Evolutionary conservation across 805 yeast species (phyloP).

Genomic region (Lachancea nothofagi): DNA sequence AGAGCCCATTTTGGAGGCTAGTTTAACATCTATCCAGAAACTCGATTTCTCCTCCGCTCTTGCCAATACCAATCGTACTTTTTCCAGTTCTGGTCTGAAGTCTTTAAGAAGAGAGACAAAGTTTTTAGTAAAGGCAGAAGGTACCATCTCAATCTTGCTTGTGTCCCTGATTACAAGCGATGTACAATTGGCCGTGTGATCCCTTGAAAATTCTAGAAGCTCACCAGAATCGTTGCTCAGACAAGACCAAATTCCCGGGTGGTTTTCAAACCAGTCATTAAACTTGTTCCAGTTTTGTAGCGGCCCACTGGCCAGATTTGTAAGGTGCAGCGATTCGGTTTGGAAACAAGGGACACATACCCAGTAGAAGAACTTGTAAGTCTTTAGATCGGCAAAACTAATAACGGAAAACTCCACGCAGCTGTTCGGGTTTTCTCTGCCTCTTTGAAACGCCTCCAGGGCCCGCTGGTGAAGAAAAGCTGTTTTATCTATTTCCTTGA

Average conservation of each 20-base stretch:
- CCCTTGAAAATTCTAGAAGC: conserved; percentile 18
- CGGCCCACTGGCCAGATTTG: not conserved
- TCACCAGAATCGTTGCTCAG: conserved; percentile 17
- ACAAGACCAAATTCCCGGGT: conserved; percentile 28
- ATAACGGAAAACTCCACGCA: conserved; percentile 42
- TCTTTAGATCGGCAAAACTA: conserved; percentile 83
- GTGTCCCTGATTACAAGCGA: conserved; percentile 39
- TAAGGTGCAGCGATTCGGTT: conserved; percentile 2
- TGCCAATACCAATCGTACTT: conserved; percentile 37
- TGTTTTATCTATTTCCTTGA: conserved; percentile 63
- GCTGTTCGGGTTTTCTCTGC: conserved; percentile 27
- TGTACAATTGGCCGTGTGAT: conserved; percentile 9
- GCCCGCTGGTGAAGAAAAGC: conserved; percentile 45
- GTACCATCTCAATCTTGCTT: conserved; percentile 32
- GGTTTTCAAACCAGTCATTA: conserved; percentile 17
- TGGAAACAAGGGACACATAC: conserved; percentile 66
- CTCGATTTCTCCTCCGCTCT: conserved; percentile 33
- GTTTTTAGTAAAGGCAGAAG: conserved; percentile 55
- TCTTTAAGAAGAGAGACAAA: conserved; percentile 42
- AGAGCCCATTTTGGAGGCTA: not conserved
- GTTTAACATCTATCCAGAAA: conserved; percentile 26
- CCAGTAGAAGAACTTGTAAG: conserved; percentile 88
- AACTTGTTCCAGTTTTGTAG: not conserved
- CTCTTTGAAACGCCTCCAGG: conserved; percentile 23
- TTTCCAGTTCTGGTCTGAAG: conserved; percentile 31